Base-by-base conservation (phyloP, 1,284 basidiomycete genomes). In the Psilocybe mexicana region DNA sequence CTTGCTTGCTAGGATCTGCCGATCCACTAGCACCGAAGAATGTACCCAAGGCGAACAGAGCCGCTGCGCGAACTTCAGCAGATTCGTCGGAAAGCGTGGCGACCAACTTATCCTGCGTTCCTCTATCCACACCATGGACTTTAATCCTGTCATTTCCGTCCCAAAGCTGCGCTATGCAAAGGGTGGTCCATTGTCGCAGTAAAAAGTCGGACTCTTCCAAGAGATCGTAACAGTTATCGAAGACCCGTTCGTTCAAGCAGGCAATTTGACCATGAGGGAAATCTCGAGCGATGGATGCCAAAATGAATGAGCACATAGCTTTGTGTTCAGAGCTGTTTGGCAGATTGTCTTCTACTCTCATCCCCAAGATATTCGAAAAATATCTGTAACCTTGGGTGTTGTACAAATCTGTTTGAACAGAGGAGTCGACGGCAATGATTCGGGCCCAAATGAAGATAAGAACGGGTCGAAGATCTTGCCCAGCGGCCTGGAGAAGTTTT, bases 401-500 rank as follows among this genome's bases (percentile, higher is more conserved):
- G 64, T 92, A 86, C 5, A 99, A 77, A 69, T 99, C 96, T 45
- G 88, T 83, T 71, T 98, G 96, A 60, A 97, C 97, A 23, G 89
- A 87, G 6, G 90, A 87, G 72, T 98, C 97, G 30, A 98, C 95
- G 1, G 96, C 96, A 24, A 98, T 84, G 60, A 99, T 98, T 14
- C 96, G 85, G 1, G 96, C 93, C 97, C 97, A 99, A 61, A 99
- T 98, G 77, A 98, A 99, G 65, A 99, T 98, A 33, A 99, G 81
- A n/a, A 99, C 96, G 0, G 97, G 96, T 52, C 95, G 92, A 30
- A 99, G 84, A 69, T 99, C 96, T 62, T 91, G 89, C 0, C 94
- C 94, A 0, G 96, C 95, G 0, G 95, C 95, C 74, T 97, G 96
- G 2, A 99, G 82, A 4, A 99, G 84, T 69, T 97, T 96, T 61